Conservation (phyloP, 768 basidiomycete genomes). For the Chiua virens region DNA sequence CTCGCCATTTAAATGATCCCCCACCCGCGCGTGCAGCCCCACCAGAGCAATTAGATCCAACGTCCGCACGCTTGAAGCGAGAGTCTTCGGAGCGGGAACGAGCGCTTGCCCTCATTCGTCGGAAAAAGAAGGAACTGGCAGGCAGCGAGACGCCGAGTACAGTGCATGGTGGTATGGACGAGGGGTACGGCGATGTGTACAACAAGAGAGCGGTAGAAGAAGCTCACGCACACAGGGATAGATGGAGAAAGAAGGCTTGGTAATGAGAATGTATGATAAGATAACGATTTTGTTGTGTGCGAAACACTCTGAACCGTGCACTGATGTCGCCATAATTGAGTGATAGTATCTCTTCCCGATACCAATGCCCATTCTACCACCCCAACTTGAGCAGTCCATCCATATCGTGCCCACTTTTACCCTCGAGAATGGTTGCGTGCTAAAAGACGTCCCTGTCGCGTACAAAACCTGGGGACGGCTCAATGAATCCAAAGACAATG, state of each 20-base stretch:
- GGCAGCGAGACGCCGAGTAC: conserved; percentile 74
- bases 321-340: too few relatives aligned
- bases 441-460: conserved; percentile 83
- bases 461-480: conserved; percentile 97
- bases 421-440: conserved; percentile 73
- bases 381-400: conserved; percentile 50
- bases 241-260: conserved; percentile 28
- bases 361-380: conserved; percentile 10
- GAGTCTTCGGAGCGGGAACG: conserved; percentile 76
- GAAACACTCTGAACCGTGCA: too few relatives aligned
- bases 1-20: conserved; percentile 5
- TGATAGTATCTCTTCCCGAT: conserved; percentile 5
- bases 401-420: conserved; percentile 69
- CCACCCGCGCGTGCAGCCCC: conserved; percentile 47
- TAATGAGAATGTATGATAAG: too few relatives aligned
- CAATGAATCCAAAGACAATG: conserved; percentile 78
- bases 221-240: conserved; percentile 52
- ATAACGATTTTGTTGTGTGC: too few relatives aligned
- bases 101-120: conserved; percentile 66
- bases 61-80: conserved; percentile 59
- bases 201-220: conserved; percentile 72
- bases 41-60: conserved; percentile 41
- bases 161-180: conserved; percentile 44
- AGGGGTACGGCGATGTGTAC: conserved; percentile 67
- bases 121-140: conserved; percentile 62